A percentile compares a stretch with the other conserved stretches of the same genome.
Conservation (phyloP, 2,329 filamentous ascomycete genomes). For the Ophiosphaerella narmari region DNA sequence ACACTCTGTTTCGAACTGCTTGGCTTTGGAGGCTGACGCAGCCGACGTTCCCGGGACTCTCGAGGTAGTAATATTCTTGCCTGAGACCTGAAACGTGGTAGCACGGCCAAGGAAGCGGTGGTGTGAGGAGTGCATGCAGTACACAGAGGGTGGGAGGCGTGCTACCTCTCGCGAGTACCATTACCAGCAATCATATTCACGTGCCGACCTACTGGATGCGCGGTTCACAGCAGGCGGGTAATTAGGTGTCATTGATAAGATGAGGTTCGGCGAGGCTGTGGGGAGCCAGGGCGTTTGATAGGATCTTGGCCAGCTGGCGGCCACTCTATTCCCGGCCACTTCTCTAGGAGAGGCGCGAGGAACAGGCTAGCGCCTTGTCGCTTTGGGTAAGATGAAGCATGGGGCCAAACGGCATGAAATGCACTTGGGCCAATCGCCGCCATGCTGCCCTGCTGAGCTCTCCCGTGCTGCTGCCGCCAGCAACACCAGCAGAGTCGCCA, state of each 20-base stretch:
- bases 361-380: constrained; percentile 33
- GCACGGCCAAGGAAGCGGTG: constrained; percentile 12
- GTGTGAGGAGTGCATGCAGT: too few relatives aligned
- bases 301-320: constrained; percentile 6
- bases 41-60: constrained; percentile 13
- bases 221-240: too few relatives aligned
- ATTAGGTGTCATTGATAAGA: too few relatives aligned
- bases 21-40: constrained; percentile 18
- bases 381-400: constrained; percentile 25
- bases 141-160: too few relatives aligned
- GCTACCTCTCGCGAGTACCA: too few relatives aligned
- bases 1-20: constrained; percentile 14
- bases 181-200: too few relatives aligned
- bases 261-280: too few relatives aligned
- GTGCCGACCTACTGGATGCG: too few relatives aligned
- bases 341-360: constrained; percentile 9
- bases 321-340: constrained; percentile 25
- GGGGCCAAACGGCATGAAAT: constrained; percentile 11
- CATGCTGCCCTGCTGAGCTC: not conserved
- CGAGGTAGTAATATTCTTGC: constrained; percentile 16
- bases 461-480: not conserved
- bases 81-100: constrained; percentile 35
- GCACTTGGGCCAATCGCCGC: too few relatives aligned
- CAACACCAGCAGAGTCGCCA: constrained; percentile 7
- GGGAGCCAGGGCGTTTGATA: constrained; percentile 1